Conservation (phyloP, 108 stramenopile genomes). For the Nitzschia palea region DNA sequence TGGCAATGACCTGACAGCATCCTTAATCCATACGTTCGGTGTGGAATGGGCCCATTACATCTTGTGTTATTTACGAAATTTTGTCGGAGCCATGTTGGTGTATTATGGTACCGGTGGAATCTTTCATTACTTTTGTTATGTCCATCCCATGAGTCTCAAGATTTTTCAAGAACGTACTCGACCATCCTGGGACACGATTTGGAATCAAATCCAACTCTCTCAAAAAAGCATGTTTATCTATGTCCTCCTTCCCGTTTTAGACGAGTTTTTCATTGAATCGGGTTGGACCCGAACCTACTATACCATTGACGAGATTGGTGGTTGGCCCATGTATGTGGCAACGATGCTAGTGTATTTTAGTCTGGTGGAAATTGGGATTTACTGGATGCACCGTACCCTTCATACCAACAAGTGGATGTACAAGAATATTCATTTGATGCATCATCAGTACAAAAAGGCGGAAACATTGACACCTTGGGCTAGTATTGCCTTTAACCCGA, state of each 20-base stretch:
- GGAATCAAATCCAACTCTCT: constrained; percentile 79
- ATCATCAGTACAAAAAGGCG: constrained; percentile 83
- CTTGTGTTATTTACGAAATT: constrained; percentile 69
- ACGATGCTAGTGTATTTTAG: constrained; percentile 65
- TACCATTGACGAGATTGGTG: constrained; percentile 78
- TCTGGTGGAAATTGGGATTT: constrained; percentile 84
- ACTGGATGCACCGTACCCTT: constrained; percentile 88
- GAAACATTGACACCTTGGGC: constrained; percentile 89
- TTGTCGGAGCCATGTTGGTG: constrained; percentile 53
- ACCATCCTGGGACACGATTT: constrained; percentile 55
- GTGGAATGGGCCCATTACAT: constrained; percentile 51
- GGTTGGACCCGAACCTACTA: constrained; percentile 71
- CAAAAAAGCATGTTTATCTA: constrained; percentile 72
- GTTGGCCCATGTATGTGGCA: constrained; percentile 50
- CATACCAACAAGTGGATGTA: constrained; percentile 90
- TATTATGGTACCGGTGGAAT: constrained; percentile 63
- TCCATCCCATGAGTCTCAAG: constrained; percentile 44
- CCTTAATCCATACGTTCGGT: constrained; percentile 27
- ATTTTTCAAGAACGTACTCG: constrained; percentile 47
- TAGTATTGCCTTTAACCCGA: constrained; percentile 87
- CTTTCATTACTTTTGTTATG: constrained; percentile 69
- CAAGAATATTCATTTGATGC: constrained; percentile 79
- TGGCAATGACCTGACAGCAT: constrained; percentile 20
- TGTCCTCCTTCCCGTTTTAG: constrained; percentile 72
- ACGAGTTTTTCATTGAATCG: constrained; percentile 79